These are phyloP conservation scores for Kitagawia praeruptora DNA, from an alignment of 129 eudicot genomes.

Conservation along the genomic window DNA sequence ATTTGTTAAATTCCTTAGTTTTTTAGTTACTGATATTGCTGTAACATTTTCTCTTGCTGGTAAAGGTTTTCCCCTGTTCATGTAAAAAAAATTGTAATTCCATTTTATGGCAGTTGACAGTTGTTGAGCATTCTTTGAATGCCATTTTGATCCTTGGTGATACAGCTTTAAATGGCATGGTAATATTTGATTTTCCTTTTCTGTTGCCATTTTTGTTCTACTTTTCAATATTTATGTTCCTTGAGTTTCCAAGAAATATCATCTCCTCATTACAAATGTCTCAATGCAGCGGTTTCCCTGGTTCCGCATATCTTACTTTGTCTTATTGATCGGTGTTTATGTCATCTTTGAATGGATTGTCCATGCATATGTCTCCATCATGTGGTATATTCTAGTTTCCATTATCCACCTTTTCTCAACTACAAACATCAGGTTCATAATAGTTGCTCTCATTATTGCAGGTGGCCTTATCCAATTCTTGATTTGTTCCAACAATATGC, in stretches of 20 bases:
- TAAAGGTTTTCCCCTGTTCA: neutral
- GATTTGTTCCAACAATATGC: slow-evolving; percentile 45
- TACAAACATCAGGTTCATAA: neutral
- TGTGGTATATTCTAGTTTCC: slow-evolving; percentile 43
- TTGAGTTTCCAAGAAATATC: neutral
- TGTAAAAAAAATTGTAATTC: neutral
- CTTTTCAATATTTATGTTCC: neutral
- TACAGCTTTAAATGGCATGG: slow-evolving; percentile 70
- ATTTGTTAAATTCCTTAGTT: neutral
- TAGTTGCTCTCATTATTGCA: slow-evolving; percentile 16
- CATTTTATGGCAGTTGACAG: slow-evolving; percentile 48
- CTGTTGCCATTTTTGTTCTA: neutral
- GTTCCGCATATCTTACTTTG: slow-evolving; percentile 66
- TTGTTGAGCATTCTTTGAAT: slow-evolving; percentile 61
- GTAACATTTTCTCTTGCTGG: neutral
- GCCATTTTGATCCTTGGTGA: slow-evolving; percentile 62
- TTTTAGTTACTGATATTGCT: neutral
- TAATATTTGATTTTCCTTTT: slow-evolving; percentile 13
- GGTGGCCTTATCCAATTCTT: slow-evolving; percentile 97
- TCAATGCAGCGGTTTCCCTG: slow-evolving; percentile 62
- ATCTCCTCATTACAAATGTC: slow-evolving; percentile 8
- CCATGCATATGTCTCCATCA: slow-evolving; percentile 48
- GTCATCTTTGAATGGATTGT: slow-evolving; percentile 76
- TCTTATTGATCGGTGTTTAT: slow-evolving; percentile 51
- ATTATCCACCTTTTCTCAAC: neutral